Conservation (phyloP, 345 rosid species). For the Gynandropsis gynandra region DNA sequence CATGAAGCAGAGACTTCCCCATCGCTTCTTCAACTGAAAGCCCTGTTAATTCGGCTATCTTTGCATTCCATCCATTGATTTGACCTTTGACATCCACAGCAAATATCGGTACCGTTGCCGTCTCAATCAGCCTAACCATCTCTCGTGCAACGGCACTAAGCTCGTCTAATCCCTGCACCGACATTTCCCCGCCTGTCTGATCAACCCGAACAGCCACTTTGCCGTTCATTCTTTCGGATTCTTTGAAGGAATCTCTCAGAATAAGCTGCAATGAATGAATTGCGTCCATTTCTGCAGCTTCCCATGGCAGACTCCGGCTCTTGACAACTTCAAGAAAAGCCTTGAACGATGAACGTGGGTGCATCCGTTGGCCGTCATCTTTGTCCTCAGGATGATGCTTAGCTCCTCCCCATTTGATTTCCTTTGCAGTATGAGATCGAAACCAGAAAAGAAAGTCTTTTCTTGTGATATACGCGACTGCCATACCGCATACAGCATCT, state of each 20-base stretch:
- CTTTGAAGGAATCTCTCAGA: constrained; percentile 79
- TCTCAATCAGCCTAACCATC: constrained; percentile 97
- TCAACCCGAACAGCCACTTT: constrained; percentile 40
- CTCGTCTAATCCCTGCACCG: constrained; percentile 78
- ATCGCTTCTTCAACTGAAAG: constrained; percentile 87
- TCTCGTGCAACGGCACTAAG: constrained; percentile 96
- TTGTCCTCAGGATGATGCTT: constrained; percentile 97
- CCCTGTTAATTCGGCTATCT: constrained; percentile 84
- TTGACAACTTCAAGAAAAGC: constrained; percentile 97
- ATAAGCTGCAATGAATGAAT: constrained; percentile 98
- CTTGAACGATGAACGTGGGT: constrained; percentile 94
- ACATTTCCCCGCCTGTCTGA: constrained; percentile 46
- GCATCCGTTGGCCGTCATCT: constrained; percentile 95
- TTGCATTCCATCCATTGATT: constrained; percentile 95
- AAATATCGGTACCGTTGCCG: constrained; percentile 97
- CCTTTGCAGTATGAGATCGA: constrained; percentile 93
- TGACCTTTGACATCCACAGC: constrained; percentile 78
- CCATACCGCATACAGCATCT: constrained; percentile 97
- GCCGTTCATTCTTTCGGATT: constrained; percentile 64
- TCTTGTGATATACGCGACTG: constrained; percentile 85
- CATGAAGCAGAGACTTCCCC: constrained; percentile 86
- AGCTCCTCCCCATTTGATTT: constrained; percentile 99
- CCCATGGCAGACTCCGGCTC: constrained; percentile 93
- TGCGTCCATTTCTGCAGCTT: constrained; percentile 97
- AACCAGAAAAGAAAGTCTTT: constrained; percentile 93